A percentile compares a stretch with the other conserved stretches of the same genome.
Conservation (phyloP, 2,329 filamentous ascomycete species). For the Setomelanomma holmii region DNA sequence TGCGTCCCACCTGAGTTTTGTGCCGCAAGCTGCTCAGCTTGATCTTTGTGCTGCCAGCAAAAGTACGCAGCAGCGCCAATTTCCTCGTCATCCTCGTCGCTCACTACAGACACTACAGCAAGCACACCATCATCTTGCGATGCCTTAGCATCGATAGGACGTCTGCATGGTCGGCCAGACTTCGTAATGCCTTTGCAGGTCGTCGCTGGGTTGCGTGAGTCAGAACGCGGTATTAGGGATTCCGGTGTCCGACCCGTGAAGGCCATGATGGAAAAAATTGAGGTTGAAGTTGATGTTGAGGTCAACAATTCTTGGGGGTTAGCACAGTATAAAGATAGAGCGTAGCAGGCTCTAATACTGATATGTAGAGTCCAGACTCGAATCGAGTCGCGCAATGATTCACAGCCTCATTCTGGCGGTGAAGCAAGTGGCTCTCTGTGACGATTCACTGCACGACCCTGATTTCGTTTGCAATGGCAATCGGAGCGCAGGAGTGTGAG, state of each 20-base stretch:
- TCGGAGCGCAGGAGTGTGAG: not conserved
- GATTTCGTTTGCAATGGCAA: not conserved
- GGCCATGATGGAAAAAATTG: constrained; percentile 25
- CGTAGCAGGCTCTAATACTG: not conserved
- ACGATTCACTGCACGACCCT: not conserved
- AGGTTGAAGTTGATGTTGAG: not conserved
- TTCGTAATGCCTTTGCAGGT: constrained; percentile 90
- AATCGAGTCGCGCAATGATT: not conserved
- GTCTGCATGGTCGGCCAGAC: constrained; percentile 82
- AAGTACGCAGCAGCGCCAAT: constrained; percentile 70
- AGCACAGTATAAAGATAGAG: not conserved
- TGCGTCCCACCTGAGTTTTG: constrained; percentile 40
- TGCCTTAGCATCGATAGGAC: constrained; percentile 65
- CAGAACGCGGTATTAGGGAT: constrained; percentile 75
- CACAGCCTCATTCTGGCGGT: constrained; percentile 9
- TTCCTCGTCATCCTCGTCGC: constrained; percentile 54
- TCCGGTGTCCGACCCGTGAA: constrained; percentile 71
- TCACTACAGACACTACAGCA: constrained; percentile 48
- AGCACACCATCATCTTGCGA: constrained; percentile 49
- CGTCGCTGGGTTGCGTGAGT: constrained; percentile 81
- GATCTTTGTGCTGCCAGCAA: constrained; percentile 96
- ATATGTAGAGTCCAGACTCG: not conserved
- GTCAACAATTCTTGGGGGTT: not conserved
- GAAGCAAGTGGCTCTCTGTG: not conserved
- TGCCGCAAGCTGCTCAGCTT: constrained; percentile 62